Base-by-base conservation (phyloP, 164 flowering plant species). In the Platanus orientalis region DNA sequence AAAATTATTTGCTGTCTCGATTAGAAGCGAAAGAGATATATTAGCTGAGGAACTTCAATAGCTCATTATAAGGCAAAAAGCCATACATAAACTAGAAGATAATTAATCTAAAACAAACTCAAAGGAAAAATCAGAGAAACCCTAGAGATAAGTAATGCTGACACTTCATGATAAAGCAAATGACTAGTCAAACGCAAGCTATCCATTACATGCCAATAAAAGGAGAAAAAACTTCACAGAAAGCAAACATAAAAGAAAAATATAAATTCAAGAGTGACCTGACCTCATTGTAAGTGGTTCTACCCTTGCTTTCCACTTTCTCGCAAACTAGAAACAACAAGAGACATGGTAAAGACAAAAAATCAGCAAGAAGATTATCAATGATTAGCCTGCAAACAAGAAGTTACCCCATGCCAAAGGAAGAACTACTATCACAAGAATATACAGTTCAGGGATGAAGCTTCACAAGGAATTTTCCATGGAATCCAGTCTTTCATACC, bases 241-340 rank as follows among this genome's bases (percentile, higher is more conserved):
- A 49, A 62, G 27, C 50, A 1, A 34, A 25, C 26, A 47, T 3
- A 30, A 48, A 54, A 34, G 11, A 29, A 1, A 40, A 2, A 23
- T 17, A 39, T 19, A 57, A 32, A n/a, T 9, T 44, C 42, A 53
- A 50, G 64, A 72, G 63, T 29, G 49, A 61, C 24, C 78, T 74
- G 53, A 89, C 96, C 93, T 89, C 93, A 73, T 87, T 89, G 66
- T 87, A 89, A 45, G 96, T 89, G 40, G 96, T 89, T 66, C 84
- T 82, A 50, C 92, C 92, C 72, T 85, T 85, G 84, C 89, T 85
- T 73, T 89, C 89, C 67, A 89, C 96, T 70, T 89, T 89, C 63
- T 87, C 88, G 25, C 96, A 87, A 7, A 89, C 96, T 89, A 71
- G 5, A 68, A 30, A 68, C 21, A 58, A 69, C 12, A 39, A 17